Evolutionary conservation across 768 basidiomycete species (phyloP), one percentile per base, ranked within the genome.

Genomic region (Suillus decipiens): DNA sequence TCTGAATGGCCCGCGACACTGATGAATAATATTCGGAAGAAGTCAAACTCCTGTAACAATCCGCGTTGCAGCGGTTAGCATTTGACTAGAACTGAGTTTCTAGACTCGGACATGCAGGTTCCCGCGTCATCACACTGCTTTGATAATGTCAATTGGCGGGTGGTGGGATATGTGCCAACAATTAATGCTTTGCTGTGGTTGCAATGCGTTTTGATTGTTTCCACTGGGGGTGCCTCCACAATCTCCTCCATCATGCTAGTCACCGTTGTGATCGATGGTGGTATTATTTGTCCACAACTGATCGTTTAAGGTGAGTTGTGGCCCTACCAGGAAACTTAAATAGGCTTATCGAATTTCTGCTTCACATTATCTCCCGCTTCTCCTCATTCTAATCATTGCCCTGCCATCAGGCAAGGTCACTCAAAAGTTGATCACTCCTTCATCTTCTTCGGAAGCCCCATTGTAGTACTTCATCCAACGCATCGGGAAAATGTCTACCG

Each of bases 1-100:
- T 24, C 47, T 47, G 47, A 14, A 12, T 22, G 47, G 11, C 22
- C 47, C 5, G n/a, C 88, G 37, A 48, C 47, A 24, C 22, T 24
- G 1, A 15, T 14, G 0, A 24, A 48, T 24, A 24, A 45, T 45
- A 45, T 22, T 7, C 6, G 15, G 47, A 24, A 24, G 47, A 24
- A 24, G 12, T 24, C 14, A 50, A 28, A 50, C 24, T 1, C 7
- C 24, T 28, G 28, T 28, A 14, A 24, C 22, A 47, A 12, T 2
- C 12, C 12, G 45, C 45, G 12, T 47, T 24, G 2, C 45, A 48
- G 22, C 22, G 22, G 47, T 24, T 7, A 50, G 22, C 24, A 17
- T 24, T 28, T 28, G 28, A 31, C 28, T 15, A 28, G 28, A 24
- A 50, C 47, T 48, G 15, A 15, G 48, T 28, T 24, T 15, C 24